Evolutionary conservation across 2,329 filamentous ascomycete species (phyloP).

Genomic region (Ophiocordyceps camponoti-leonardi): DNA sequence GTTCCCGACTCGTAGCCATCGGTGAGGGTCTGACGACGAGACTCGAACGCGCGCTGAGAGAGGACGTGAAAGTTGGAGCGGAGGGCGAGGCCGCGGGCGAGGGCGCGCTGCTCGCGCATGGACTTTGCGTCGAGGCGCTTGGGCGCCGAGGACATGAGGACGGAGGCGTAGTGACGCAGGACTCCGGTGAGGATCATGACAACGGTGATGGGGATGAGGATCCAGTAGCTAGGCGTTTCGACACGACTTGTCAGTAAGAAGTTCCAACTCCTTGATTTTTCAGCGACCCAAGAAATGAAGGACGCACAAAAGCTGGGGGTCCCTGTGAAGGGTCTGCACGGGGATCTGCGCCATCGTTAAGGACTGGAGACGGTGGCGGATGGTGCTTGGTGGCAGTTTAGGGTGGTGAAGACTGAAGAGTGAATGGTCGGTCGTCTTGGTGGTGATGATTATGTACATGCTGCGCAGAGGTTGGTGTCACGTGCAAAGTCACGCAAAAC

Average conservation of each 20-base stretch:
- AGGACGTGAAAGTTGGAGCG: constrained; percentile 70
- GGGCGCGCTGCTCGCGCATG: constrained; percentile 71
- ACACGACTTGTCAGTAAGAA: background rate
- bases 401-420: too few species aligned
- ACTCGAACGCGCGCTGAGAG: constrained; percentile 58
- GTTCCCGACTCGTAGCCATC: constrained; percentile 69
- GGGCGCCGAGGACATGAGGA: constrained; percentile 71
- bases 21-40: constrained; percentile 65
- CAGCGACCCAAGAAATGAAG: background rate
- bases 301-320: constrained; percentile 90
- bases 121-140: constrained; percentile 64
- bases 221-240: constrained; percentile 66
- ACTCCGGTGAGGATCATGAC: constrained; percentile 97
- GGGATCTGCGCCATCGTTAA: constrained; percentile 61
- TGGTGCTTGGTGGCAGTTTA: background rate
- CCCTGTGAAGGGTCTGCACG: constrained; percentile 91
- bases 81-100: constrained; percentile 70
- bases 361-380: background rate
- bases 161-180: constrained; percentile 86
- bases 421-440: background rate
- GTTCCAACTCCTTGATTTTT: too few species aligned
- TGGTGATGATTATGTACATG: background rate
- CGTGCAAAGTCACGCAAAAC: too few species aligned
- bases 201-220: constrained; percentile 87
- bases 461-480: background rate